Evolutionary conservation across 139 green algal species (phyloP), one percentile per base, ranked within the genome.

Genomic region (Chlamydomonas sp.): DNA sequence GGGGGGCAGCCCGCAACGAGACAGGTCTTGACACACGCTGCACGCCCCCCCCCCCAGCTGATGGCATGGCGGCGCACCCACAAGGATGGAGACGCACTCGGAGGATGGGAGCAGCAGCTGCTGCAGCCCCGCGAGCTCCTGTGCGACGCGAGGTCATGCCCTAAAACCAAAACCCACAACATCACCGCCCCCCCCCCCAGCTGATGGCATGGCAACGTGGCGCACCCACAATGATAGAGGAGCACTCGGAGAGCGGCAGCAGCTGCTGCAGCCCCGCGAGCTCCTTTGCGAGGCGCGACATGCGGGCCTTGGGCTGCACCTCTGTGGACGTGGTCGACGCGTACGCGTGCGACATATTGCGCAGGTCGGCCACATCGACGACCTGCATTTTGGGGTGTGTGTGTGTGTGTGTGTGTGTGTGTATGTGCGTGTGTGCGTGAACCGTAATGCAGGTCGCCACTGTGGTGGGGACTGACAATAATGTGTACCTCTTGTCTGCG

Each of bases 171-270:
- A n/a, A n/a, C n/a, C n/a, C n/a, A n/a, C n/a, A n/a, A n/a, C n/a
- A n/a, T n/a, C n/a, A n/a, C n/a, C n/a, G n/a, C n/a, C n/a, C n/a
- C n/a, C n/a, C n/a, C n/a, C n/a, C n/a, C n/a, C 4, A 75, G 28
- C 60, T 90, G 78, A 54, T 90, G 73, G n/a, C n/a, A n/a, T n/a
- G n/a, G n/a, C n/a, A n/a, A n/a, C n/a, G n/a, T n/a, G n/a, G n/a
- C 22, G 84, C 69, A 10, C 79, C 73, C 22, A 86, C 85, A 80
- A 93, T 91, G 22, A 93, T 71, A 28, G 74, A 85, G 20, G 82
- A 89, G 48, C 66, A 78, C 10, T 64, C 37, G 31, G 66, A 76
- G 29, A 92, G 70, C 4, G 85, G 83, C 47, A 95, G 79, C 57
- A 90, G 65, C 2, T 72, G 73, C 60, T 75, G 71, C 43, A 90